A percentile compares a stretch with the other conserved stretches of the same genome.
Evolutionary conservation across 2,329 filamentous ascomycete genomes (phyloP).

Genomic region (Scytalidium lignicola): DNA sequence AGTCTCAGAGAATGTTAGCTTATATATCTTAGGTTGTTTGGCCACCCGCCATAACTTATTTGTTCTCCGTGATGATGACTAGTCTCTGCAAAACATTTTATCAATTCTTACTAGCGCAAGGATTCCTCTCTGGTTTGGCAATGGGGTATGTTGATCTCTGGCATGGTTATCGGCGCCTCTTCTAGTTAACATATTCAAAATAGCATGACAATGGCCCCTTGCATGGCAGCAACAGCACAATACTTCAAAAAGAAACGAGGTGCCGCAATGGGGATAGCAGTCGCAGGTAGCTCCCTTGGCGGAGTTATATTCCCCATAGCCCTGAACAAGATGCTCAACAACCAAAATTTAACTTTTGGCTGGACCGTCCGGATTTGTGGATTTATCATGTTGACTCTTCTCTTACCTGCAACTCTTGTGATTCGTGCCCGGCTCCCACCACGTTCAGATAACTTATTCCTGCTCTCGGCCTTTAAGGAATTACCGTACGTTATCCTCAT

Average conservation of each 20-base stretch:
- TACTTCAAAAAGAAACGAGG: slow-evolving; percentile 45
- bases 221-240: slow-evolving; percentile 33
- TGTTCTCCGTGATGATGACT: slow-evolving; percentile 30
- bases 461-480: slow-evolving; percentile 41
- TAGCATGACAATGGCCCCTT: slow-evolving; percentile 35
- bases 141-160: background rate
- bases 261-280: slow-evolving; percentile 42
- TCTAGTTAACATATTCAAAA: slow-evolving; percentile 27
- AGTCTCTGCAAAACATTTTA: slow-evolving; percentile 30
- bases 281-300: slow-evolving; percentile 42
- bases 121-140: slow-evolving; percentile 15
- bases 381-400: slow-evolving; percentile 40
- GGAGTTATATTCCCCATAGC: slow-evolving; percentile 58
- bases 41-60: slow-evolving; percentile 13
- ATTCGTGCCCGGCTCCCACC: slow-evolving; percentile 44
- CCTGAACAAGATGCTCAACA: slow-evolving; percentile 44
- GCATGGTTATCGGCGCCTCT: too few relatives aligned
- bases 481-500: slow-evolving; percentile 38
- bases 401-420: slow-evolving; percentile 42
- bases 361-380: slow-evolving; percentile 23
- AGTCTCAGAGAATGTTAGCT: background rate
- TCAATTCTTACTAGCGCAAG: slow-evolving; percentile 31
- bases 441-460: slow-evolving; percentile 33
- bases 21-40: slow-evolving; percentile 32
- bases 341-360: slow-evolving; percentile 23